Base-by-base conservation (phyloP, 805 yeast species). In the Candida rishiriensis region DNA sequence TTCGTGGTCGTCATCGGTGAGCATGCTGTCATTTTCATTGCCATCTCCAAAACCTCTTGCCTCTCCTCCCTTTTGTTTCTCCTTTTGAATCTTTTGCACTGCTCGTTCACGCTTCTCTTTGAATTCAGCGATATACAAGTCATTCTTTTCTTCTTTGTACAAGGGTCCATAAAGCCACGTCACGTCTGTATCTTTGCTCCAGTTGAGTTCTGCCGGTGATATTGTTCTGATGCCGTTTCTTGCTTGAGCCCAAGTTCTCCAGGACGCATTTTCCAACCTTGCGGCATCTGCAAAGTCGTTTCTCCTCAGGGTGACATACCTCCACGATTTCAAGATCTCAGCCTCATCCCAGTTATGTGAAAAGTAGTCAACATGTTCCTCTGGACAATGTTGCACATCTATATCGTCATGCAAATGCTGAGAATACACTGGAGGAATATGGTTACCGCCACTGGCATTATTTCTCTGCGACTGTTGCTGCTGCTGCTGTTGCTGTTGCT, bases 161-260 rank as follows among this genome's bases (percentile, higher is more conserved):
- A 63, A 56, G 4, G 99, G 99, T 1, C 99, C 99, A 66, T 91
- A 93, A 12, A 93, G 75, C 99, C 99, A 93, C 1, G 97, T 89
- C 10, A 93, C 97, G 63, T 93, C 99, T 46, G 85, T 83, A 57
- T 93, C 99, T 66, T 95, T 93, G 36, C 88, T 81, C 99, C 99
- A 93, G 64, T 93, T 91, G 38, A 93, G 86, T 32, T 79, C 76
- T 57, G 88, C 95, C 1, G 99, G 99, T 15, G 90, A 80, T 7
- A 91, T 87, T 0, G 99, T 93, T 50, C 72, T 67, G 42, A 83
- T 66, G 29, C 80, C 73, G 51, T 79, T 77, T 54, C 85, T 79
- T 42, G 93, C 78, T 65, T 91, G 93, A 11, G 97, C 90, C 98
- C 98, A 91, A 17, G 96, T 88, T 63, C 99, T 77, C 97, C 98